Evolutionary conservation across 2,329 filamentous ascomycete species (phyloP).

Genomic region (Mycosphaerella sp.): DNA sequence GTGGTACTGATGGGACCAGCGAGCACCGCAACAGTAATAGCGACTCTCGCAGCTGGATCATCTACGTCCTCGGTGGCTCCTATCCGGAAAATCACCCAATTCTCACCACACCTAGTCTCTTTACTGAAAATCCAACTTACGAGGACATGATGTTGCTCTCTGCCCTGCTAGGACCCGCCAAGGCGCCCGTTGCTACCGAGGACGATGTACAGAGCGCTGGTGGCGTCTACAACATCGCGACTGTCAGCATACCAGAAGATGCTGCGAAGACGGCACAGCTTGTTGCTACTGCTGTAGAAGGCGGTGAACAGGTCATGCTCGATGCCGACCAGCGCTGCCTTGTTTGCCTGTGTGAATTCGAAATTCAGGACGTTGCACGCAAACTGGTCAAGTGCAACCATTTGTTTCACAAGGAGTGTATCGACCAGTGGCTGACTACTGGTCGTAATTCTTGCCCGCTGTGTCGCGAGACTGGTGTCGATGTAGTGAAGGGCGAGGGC

Average conservation of each 20-base stretch:
- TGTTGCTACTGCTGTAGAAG: constrained; percentile 32
- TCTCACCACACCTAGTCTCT: constrained; percentile 62
- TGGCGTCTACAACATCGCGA: constrained; percentile 52
- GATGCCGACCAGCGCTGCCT: constrained; percentile 51
- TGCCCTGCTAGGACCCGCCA: constrained; percentile 60
- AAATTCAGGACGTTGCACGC: constrained; percentile 54
- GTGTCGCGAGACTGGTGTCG: constrained; percentile 54
- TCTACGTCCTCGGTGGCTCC: constrained; percentile 65
- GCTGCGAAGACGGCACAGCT: constrained; percentile 26
- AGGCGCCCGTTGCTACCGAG: constrained; percentile 61
- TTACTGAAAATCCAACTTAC: constrained; percentile 65
- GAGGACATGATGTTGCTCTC: constrained; percentile 67
- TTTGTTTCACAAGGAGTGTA: constrained; percentile 62
- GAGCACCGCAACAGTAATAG: constrained; percentile 30
- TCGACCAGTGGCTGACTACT: constrained; percentile 67
- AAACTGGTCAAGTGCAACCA: constrained; percentile 59
- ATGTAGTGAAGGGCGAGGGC: constrained; percentile 39
- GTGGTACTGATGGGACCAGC: constrained; percentile 28
- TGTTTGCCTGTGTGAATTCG: constrained; percentile 62
- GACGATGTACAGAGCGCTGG: constrained; percentile 58
- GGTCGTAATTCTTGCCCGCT: constrained; percentile 59
- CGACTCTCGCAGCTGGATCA: constrained; percentile 61
- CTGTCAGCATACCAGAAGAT: constrained; percentile 16
- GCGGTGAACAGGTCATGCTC: constrained; percentile 29
- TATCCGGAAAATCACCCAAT: constrained; percentile 65